Evolutionary conservation across 116 monocot genomes (phyloP).

Genomic region (Zostera marina): DNA sequence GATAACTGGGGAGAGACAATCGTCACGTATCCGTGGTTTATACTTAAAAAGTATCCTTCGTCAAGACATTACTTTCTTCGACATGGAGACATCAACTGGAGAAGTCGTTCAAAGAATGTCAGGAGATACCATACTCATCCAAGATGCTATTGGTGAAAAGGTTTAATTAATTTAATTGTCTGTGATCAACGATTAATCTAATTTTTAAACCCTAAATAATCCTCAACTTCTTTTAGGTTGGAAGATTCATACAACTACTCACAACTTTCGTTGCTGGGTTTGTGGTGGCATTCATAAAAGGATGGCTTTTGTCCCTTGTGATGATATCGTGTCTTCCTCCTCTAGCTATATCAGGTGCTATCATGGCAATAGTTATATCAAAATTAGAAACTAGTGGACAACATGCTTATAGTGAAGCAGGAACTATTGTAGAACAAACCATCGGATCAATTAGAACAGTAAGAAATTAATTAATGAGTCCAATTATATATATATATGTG

Average conservation of each 20-base stretch:
- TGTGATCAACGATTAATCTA: neutral
- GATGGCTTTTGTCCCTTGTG: conserved; percentile 40
- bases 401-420: conserved; percentile 24
- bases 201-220: too few relatives aligned
- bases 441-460: conserved; percentile 49
- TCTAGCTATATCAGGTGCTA: conserved; percentile 10
- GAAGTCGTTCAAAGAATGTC: conserved; percentile 74
- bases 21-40: conserved; percentile 43
- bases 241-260: conserved; percentile 26
- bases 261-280: conserved; percentile 30
- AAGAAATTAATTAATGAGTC: too few relatives aligned
- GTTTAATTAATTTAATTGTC: conserved; percentile 9
- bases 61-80: conserved; percentile 74
- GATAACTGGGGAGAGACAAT: conserved; percentile 50
- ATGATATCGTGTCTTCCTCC: conserved; percentile 27
- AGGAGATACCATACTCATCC: conserved; percentile 64
- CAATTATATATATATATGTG: too few relatives aligned
- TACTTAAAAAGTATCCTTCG: conserved; percentile 54
- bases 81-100: conserved; percentile 59
- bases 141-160: conserved; percentile 90
- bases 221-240: too few relatives aligned
- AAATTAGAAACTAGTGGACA: conserved; percentile 15
- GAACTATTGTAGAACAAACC: conserved; percentile 38
- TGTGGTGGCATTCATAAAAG: conserved; percentile 25
- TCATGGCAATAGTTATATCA: conserved; percentile 8